phyloP scores from a whole-genome alignment of 2,329 filamentous ascomycete genomes.

The Arthrobotrys iridis region DNA sequence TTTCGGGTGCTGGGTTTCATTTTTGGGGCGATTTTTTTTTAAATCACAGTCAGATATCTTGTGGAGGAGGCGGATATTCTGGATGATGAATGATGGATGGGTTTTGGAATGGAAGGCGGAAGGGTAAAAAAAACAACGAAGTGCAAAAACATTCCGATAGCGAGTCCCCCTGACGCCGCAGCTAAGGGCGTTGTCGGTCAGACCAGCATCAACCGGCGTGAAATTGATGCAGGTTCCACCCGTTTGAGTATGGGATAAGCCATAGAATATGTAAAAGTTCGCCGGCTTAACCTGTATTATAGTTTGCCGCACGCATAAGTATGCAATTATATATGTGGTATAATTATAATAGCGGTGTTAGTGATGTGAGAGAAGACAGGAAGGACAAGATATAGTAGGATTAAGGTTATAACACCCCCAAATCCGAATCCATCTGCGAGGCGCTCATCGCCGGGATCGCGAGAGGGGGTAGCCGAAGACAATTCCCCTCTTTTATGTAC shows the following conservation, averaged over 20 bases:
- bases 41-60: not conserved
- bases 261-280: not conserved
- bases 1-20: too few species aligned
- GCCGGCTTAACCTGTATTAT: not conserved
- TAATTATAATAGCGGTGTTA: not conserved
- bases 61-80: too few species aligned
- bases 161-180: not conserved
- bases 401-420: conserved; percentile 4
- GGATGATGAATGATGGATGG: not conserved
- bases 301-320: not conserved
- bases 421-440: conserved; percentile 4
- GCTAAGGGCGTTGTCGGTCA: not conserved
- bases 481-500: not conserved
- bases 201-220: not conserved
- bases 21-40: not conserved
- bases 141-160: conserved; percentile 14
- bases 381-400: not conserved
- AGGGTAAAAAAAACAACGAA: not conserved
- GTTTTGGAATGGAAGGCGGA: conserved; percentile 3
- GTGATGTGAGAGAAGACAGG: not conserved
- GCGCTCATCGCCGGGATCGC: conserved; percentile 8
- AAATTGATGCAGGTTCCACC: conserved; percentile 1
- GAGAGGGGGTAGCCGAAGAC: not conserved
- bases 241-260: not conserved
- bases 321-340: not conserved